Evolutionary conservation across 306 rosid species (phyloP).

Genomic region (Vigna unguiculata): DNA sequence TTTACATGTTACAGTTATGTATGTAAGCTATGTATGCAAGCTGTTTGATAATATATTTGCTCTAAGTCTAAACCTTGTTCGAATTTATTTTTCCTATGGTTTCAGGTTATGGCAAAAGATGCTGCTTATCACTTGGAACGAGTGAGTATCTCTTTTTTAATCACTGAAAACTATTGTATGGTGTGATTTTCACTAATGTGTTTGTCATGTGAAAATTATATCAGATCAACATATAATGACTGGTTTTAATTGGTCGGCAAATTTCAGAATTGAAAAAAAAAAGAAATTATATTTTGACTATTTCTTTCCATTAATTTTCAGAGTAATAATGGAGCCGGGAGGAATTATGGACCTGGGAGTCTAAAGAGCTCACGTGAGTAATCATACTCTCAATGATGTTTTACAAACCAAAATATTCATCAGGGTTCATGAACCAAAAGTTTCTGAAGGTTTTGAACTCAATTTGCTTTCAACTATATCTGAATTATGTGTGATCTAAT

Average conservation of each 20-base stretch:
- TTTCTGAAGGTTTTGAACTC: neutral
- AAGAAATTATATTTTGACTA: neutral
- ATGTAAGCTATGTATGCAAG: too few relatives aligned
- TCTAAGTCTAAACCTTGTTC: constrained; percentile 2
- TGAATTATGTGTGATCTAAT: constrained; percentile 9
- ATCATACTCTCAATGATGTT: neutral
- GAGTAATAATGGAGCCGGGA: constrained; percentile 58
- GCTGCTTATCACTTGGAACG: constrained; percentile 49
- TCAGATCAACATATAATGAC: neutral
- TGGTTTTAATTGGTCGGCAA: neutral
- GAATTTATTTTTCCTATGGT: neutral
- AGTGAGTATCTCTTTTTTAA: constrained; percentile 35
- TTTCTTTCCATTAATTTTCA: constrained; percentile 4
- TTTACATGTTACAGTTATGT: constrained; percentile 5
- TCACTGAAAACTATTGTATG: neutral
- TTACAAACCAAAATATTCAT: too few relatives aligned
- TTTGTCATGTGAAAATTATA: neutral
- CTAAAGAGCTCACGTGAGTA: constrained; percentile 56
- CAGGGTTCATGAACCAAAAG: neutral
- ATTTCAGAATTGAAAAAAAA: neutral
- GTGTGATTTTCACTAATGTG: neutral
- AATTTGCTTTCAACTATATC: neutral
- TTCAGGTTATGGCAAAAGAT: constrained; percentile 59
- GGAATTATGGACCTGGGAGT: constrained; percentile 60
- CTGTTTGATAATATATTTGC: neutral